These are phyloP conservation scores for Chlorella vulgaris DNA, from an alignment of 139 green algal species.

Conservation along the genomic window DNA sequence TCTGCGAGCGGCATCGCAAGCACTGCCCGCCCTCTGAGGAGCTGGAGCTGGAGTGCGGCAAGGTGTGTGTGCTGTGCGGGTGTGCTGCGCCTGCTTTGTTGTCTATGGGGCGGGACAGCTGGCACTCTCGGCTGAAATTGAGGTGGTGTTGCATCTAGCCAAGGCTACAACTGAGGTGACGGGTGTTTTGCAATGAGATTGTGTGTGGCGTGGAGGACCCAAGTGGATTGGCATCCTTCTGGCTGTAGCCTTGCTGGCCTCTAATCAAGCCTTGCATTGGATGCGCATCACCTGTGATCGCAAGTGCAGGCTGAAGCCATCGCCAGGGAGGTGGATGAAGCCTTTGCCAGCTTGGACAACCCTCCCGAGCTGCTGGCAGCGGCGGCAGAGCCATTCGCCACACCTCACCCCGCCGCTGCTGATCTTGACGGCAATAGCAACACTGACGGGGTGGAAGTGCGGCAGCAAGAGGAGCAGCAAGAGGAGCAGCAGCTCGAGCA, in stretches of 20 bases:
- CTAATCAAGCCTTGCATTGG: too few relatives aligned
- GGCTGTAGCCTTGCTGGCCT: too few relatives aligned
- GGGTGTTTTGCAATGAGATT: too few relatives aligned
- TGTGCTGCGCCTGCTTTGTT: too few relatives aligned
- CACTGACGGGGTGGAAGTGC: not conserved
- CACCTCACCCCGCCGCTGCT: not conserved
- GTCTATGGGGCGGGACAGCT: too few relatives aligned
- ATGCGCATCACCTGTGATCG: not conserved
- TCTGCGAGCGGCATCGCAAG: slow-evolving; percentile 77
- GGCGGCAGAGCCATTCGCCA: not conserved
- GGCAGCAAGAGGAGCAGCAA: not conserved
- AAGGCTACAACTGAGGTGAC: too few relatives aligned
- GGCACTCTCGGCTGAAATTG: too few relatives aligned
- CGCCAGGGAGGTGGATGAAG: not conserved
- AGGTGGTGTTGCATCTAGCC: too few relatives aligned
- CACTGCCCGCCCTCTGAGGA: slow-evolving; percentile 67
- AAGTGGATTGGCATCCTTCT: too few relatives aligned
- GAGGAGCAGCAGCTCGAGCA: too few relatives aligned
- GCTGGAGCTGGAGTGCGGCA: slow-evolving; percentile 64
- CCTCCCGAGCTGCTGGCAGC: not conserved
- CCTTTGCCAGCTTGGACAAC: not conserved
- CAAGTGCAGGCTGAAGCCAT: not conserved
- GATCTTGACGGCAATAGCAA: not conserved
- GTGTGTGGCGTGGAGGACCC: too few relatives aligned
- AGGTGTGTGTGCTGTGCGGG: slow-evolving; percentile 31